phyloP scores from a whole-genome alignment of 331 rosid genomes.

The Stylosanthes scabra region DNA sequence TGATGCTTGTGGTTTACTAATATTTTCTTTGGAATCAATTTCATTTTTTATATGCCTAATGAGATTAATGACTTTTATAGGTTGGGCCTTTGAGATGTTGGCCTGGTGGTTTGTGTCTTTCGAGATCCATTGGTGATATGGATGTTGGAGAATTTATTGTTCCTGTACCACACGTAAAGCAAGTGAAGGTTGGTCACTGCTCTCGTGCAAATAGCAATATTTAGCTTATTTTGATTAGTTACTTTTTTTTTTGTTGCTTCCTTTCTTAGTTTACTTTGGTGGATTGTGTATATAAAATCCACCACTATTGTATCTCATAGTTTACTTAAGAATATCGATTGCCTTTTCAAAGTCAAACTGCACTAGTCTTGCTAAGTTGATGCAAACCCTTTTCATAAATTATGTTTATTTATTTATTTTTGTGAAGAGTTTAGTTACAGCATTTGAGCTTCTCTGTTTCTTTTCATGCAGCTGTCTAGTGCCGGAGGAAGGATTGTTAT shows the following conservation, averaged over 20 bases:
- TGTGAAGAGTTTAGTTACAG: not conserved
- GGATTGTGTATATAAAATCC: not conserved
- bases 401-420: not conserved
- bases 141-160: conserved; percentile 94
- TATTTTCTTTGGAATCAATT: conserved; percentile 23
- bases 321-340: conserved; percentile 12
- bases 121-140: conserved; percentile 96
- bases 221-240: conserved; percentile 29
- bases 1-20: not conserved
- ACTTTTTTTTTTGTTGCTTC: conserved; percentile 8
- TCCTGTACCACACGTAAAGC: conserved; percentile 95
- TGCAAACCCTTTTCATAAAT: not conserved
- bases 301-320: not conserved
- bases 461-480: conserved; percentile 70
- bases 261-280: conserved; percentile 20
- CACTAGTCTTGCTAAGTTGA: conserved; percentile 4
- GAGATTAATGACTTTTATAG: conserved; percentile 49
- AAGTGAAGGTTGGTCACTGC: conserved; percentile 78
- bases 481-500: conserved; percentile 91
- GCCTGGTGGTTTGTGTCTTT: conserved; percentile 99
- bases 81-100: conserved; percentile 99
- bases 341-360: conserved; percentile 16
- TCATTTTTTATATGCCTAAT: conserved; percentile 37
- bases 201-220: conserved; percentile 18
- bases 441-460: not conserved